phyloP scores from a whole-genome alignment of 2,329 filamentous ascomycete species.

The Pezicula radicicola region DNA sequence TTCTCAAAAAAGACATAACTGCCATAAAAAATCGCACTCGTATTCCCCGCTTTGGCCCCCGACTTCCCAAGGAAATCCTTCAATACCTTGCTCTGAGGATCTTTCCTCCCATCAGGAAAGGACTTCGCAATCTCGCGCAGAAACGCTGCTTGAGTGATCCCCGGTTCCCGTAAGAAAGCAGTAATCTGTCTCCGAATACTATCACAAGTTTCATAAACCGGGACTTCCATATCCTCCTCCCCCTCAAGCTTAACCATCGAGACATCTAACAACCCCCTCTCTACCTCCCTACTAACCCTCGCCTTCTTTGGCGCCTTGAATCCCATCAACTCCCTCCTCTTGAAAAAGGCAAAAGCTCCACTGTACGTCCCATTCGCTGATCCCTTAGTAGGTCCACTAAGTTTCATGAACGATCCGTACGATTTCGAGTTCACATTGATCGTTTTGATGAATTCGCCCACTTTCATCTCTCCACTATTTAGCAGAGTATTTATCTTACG shows the following conservation, averaged over 20 bases:
- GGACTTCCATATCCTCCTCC: conserved; percentile 43
- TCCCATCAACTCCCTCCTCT: conserved; percentile 45
- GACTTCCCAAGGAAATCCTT: conserved; percentile 47
- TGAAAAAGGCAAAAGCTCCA: conserved; percentile 43
- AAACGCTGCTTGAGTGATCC: conserved; percentile 50
- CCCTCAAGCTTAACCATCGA: conserved; percentile 40
- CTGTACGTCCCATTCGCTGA: conserved; percentile 30
- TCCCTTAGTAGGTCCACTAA: conserved; percentile 37
- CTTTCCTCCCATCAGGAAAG: conserved; percentile 32
- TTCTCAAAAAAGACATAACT: conserved; percentile 60
- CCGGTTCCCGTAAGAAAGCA: conserved; percentile 41
- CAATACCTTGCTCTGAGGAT: conserved; percentile 40
- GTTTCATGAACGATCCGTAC: conserved; percentile 46
- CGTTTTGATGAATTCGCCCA: conserved; percentile 37
- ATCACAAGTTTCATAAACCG: conserved; percentile 55
- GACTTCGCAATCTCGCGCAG: conserved; percentile 44
- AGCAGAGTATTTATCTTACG: conserved; percentile 39
- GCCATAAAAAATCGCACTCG: conserved; percentile 47
- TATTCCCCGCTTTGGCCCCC: conserved; percentile 45
- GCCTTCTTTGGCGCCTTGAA: conserved; percentile 32
- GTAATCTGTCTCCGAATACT: conserved; percentile 55
- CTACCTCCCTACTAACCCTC: conserved; percentile 29
- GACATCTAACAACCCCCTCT: conserved; percentile 33
- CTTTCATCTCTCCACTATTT: conserved; percentile 38
- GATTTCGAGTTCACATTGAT: conserved; percentile 33